phyloP scores from a whole-genome alignment of 371 early-diverging fungal genomes.

The Parasitella parasitica region DNA sequence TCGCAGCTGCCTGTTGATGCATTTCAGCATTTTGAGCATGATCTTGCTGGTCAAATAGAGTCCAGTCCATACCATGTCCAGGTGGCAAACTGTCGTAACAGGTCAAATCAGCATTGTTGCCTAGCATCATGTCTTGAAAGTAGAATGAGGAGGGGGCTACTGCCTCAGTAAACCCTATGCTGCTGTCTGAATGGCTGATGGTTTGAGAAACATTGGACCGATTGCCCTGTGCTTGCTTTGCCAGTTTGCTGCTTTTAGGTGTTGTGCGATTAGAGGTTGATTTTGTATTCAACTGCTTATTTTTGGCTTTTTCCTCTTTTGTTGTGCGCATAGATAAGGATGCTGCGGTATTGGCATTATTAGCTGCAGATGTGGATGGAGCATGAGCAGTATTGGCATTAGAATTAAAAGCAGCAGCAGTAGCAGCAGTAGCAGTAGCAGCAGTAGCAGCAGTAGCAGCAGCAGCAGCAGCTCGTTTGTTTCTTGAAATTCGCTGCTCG shows the following conservation, averaged over 20 bases:
- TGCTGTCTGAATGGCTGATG: background rate
- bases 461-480: conserved; percentile 29
- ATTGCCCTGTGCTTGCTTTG: background rate
- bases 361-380: background rate
- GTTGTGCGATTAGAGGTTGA: background rate
- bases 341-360: background rate
- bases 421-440: no score
- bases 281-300: conserved; percentile 1
- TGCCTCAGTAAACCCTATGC: no score
- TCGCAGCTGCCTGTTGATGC: background rate
- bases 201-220: background rate
- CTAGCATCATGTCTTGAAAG: conserved; percentile 20
- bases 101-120: background rate
- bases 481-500: conserved; percentile 40
- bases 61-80: conserved; percentile 18
- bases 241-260: background rate
- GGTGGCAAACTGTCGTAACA: background rate
- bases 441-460: conserved; percentile 8
- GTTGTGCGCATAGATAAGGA: background rate
- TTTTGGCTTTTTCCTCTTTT: conserved; percentile 3
- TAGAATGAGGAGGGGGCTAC: conserved; percentile 1
- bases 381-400: background rate
- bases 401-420: background rate
- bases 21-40: background rate
- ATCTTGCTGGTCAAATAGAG: conserved; percentile 14